Evolutionary conservation across 345 rosid genomes (phyloP), one percentile per base, ranked within the genome.

Genomic region (Fremontodendron californicum): DNA sequence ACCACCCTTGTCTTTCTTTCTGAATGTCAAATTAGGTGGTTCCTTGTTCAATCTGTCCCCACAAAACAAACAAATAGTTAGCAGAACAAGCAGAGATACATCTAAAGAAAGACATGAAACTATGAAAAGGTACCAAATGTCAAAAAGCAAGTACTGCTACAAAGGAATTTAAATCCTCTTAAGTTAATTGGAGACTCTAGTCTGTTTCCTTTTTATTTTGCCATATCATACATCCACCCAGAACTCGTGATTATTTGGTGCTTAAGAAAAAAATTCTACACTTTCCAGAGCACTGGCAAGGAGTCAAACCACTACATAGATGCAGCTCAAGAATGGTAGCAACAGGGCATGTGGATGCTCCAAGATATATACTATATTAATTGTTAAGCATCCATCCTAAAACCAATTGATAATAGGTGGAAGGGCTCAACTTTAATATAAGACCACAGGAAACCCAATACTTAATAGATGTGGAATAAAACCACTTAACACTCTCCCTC

Each of bases 1-100:
- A 54, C 99, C 99, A 70, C 99, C 99, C 85, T 96, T 96, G 66
- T 96, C 99, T 80, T 96, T 96, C 90, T 92, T 93, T 86, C 98
- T 90, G 88, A 96, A 96, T 69, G 99, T 92, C 81, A 93, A 86
- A 83, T 96, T 96, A 12, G 98, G 99, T 37, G 98, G 99, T 82
- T 96, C 91, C 89, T 96, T 96, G 90, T 96, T 96, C 87, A 96
- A 89, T 88, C 99, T 96, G 86, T 46, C 69, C 73, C 70, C 54
- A 19, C n/a, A 65, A 29, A 61, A 15, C 51, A 82, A 19, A 46
- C 1, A 83, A 74, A 64, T 6, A 35, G 73, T 66, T 27, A 55
- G 16, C 15, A 76, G 16, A 54, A 13, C 40, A 67, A 62, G 21
- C 18, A 18, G 57, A 29, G 43, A 71, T 15, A 1, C 29, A 43